A percentile compares a stretch with the other conserved stretches of the same genome.
Evolutionary conservation across 2,329 filamentous ascomycete genomes (phyloP).

Genomic region (Bipolaris cookei): DNA sequence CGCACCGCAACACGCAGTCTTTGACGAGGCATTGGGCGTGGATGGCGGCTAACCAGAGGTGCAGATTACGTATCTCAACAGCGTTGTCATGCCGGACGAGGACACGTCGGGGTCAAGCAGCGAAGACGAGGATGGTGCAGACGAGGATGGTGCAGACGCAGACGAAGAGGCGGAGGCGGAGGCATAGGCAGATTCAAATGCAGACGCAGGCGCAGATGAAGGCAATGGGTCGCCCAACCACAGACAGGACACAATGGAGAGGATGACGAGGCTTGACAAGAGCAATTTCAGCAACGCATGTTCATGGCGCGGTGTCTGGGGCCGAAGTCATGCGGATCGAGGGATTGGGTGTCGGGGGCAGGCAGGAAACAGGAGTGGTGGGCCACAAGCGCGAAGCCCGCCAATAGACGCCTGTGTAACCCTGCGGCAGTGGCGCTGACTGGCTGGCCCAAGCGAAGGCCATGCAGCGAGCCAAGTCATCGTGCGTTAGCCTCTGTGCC

Average conservation of each 20-base stretch:
- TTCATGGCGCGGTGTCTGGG: slow-evolving; percentile 26
- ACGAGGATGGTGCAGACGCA: slow-evolving; percentile 27
- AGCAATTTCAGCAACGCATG: slow-evolving; percentile 19
- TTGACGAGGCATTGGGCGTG: slow-evolving; percentile 3
- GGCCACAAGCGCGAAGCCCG: slow-evolving; percentile 27
- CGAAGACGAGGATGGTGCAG: slow-evolving; percentile 36
- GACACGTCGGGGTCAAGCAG: slow-evolving; percentile 41
- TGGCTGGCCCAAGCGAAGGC: slow-evolving; percentile 27
- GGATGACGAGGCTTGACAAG: slow-evolving; percentile 21
- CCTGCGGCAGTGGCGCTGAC: slow-evolving; percentile 23
- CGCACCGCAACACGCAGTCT: slow-evolving; percentile 12
- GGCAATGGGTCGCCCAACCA: slow-evolving; percentile 13
- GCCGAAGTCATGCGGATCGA: slow-evolving; percentile 10
- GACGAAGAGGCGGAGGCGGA: slow-evolving; percentile 17
- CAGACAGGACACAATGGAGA: slow-evolving; percentile 10
- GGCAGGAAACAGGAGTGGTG: slow-evolving; percentile 9
- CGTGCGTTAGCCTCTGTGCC: slow-evolving; percentile 26
- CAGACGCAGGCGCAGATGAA: slow-evolving; percentile 34
- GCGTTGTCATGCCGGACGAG: slow-evolving; percentile 58
- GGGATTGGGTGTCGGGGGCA: slow-evolving; percentile 17
- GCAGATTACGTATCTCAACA: slow-evolving; percentile 59
- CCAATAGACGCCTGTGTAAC: slow-evolving; percentile 35
- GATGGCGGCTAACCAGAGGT: slow-evolving; percentile 29
- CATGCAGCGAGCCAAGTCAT: slow-evolving; percentile 17
- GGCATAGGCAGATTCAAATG: too few species aligned